Evolutionary conservation across 75 land plant species (phyloP).

Genomic region (Sequoiadendron giganteum): DNA sequence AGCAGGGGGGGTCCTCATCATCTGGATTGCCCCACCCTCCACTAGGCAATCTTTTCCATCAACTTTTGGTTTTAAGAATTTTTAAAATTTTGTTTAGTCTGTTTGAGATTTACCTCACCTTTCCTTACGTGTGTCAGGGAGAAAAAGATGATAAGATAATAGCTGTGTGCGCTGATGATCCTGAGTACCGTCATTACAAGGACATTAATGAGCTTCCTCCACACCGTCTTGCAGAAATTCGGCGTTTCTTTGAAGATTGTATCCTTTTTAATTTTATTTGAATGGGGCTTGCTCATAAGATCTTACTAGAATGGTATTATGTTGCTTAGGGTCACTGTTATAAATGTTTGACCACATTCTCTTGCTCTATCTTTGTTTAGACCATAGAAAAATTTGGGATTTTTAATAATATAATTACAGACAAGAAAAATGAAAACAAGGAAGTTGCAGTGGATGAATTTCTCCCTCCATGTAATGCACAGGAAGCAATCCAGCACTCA

Average conservation of each 20-base stretch:
- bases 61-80: neutral
- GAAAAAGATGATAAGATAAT: conserved; percentile 58
- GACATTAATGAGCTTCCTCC: conserved; percentile 62
- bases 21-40: no score
- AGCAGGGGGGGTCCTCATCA: no score
- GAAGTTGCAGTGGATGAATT: conserved; percentile 76
- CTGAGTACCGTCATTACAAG: conserved; percentile 44
- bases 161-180: conserved; percentile 49
- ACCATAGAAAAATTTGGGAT: neutral
- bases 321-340: neutral
- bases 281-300: neutral
- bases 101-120: neutral
- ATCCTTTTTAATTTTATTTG: conserved; percentile 13
- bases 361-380: neutral
- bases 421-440: conserved; percentile 92
- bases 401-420: conserved; percentile 20
- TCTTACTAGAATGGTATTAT: neutral
- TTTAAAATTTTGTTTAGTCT: neutral
- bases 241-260: conserved; percentile 60
- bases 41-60: neutral
- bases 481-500: conserved; percentile 64
- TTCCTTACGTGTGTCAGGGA: conserved; percentile 24
- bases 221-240: conserved; percentile 48
- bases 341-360: neutral
- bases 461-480: conserved; percentile 49